These are phyloP conservation scores for Microsporum audouinii DNA, from an alignment of 2,329 filamentous ascomycete genomes.

Conservation along the genomic window DNA sequence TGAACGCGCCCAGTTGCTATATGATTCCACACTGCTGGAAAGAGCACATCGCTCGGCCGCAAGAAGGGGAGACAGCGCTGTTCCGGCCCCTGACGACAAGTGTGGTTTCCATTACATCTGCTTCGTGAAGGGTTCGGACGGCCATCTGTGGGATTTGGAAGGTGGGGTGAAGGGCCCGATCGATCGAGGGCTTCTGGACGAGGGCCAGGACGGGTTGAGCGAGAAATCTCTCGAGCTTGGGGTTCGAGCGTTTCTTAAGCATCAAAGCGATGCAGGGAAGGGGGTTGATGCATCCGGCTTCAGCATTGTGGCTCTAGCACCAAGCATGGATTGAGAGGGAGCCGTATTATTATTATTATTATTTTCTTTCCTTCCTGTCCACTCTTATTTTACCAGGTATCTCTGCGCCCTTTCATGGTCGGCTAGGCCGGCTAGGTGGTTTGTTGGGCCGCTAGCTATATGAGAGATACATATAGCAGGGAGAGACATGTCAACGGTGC, in stretches of 20 bases:
- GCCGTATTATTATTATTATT: background rate
- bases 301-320: constrained; percentile 12
- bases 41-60: constrained; percentile 17
- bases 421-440: background rate
- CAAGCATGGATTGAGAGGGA: constrained; percentile 8
- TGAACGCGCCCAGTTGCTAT: constrained; percentile 42
- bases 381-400: background rate
- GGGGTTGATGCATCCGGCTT: constrained; percentile 9
- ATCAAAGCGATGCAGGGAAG: constrained; percentile 5
- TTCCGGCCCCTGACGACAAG: constrained; percentile 16
- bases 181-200: constrained; percentile 19
- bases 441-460: background rate
- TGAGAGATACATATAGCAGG: background rate
- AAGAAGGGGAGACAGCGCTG: constrained; percentile 17
- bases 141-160: constrained; percentile 27
- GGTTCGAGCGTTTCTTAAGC: constrained; percentile 16
- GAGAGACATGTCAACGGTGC: background rate
- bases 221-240: constrained; percentile 21
- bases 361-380: background rate
- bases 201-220: constrained; percentile 24
- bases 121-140: constrained; percentile 25
- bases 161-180: constrained; percentile 24
- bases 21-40: constrained; percentile 27
- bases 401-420: background rate
- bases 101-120: constrained; percentile 22